These are phyloP conservation scores for Ceratobasidium theobromae DNA, from an alignment of 1,284 basidiomycete genomes.

Conservation along the genomic window DNA sequence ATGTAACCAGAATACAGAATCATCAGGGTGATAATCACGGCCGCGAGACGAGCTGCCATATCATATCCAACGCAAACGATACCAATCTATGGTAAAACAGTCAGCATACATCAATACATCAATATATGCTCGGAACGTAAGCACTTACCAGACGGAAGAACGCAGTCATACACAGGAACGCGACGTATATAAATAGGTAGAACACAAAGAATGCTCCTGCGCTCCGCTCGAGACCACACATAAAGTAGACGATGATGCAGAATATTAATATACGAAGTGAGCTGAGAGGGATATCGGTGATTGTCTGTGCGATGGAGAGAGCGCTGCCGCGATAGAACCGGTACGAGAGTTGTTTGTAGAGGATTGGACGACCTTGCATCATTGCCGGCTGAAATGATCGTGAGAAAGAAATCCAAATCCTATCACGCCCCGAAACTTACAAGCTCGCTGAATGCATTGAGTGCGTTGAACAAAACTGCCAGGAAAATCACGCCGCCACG, in stretches of 20 bases:
- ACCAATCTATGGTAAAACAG: constrained; percentile 50
- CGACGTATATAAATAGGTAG: constrained; percentile 39
- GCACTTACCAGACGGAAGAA: constrained; percentile 50
- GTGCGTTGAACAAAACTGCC: constrained; percentile 69
- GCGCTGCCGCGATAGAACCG: constrained; percentile 81
- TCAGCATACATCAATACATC: no score
- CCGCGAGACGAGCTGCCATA: constrained; percentile 51
- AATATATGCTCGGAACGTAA: no score
- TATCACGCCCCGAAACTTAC: no score
- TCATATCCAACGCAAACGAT: constrained; percentile 47
- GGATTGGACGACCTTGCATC: constrained; percentile 73
- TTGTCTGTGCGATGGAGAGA: constrained; percentile 59
- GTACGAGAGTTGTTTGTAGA: constrained; percentile 61
- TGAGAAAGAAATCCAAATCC: background rate
- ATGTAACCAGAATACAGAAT: constrained; percentile 43
- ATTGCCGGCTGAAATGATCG: constrained; percentile 50
- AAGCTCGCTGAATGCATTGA: constrained; percentile 75
- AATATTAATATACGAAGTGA: constrained; percentile 50
- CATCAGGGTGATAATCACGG: constrained; percentile 46
- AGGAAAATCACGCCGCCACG: constrained; percentile 73
- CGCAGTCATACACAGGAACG: constrained; percentile 46
- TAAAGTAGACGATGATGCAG: constrained; percentile 48
- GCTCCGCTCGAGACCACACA: constrained; percentile 42
- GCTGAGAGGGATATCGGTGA: constrained; percentile 51
- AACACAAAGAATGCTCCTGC: constrained; percentile 4